phyloP scores from a whole-genome alignment of 345 rosid species.

The Nephelium lappaceum region DNA sequence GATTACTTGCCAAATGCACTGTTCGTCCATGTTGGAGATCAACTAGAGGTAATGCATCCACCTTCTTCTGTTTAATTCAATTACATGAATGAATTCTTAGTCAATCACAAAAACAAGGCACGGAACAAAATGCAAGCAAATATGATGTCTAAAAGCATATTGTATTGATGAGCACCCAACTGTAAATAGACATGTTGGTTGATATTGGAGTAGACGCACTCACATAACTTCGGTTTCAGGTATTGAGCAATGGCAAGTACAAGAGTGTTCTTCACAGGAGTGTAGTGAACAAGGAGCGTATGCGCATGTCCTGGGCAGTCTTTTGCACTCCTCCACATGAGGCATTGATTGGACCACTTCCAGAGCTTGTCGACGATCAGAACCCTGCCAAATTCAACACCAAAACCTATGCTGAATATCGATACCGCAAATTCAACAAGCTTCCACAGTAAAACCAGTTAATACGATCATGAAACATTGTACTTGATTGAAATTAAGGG shows the following conservation, averaged over 20 bases:
- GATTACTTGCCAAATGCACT: slow-evolving; percentile 44
- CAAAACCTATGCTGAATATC: slow-evolving; percentile 49
- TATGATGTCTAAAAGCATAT: neutral
- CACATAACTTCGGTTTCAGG: slow-evolving; percentile 29
- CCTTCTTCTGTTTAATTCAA: neutral
- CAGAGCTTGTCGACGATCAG: slow-evolving; percentile 40
- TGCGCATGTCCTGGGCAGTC: slow-evolving; percentile 60
- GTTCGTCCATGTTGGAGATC: slow-evolving; percentile 52
- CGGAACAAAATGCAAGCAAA: too few species aligned
- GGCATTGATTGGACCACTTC: slow-evolving; percentile 46
- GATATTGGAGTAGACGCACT: too few species aligned
- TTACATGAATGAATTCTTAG: neutral
- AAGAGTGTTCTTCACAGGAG: slow-evolving; percentile 57
- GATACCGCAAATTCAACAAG: slow-evolving; percentile 47
- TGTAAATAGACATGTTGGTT: neutral
- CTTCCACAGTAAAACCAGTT: slow-evolving; percentile 36
- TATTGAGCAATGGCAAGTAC: slow-evolving; percentile 59
- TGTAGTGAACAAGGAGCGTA: slow-evolving; percentile 44
- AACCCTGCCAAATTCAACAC: slow-evolving; percentile 41
- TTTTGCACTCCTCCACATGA: slow-evolving; percentile 45
- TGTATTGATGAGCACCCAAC: neutral
- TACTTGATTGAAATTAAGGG: neutral
- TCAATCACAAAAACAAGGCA: too few species aligned
- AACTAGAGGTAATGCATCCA: slow-evolving; percentile 41
- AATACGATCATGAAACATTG: neutral